Base-by-base conservation (phyloP, 768 basidiomycete genomes). In the Suillus bovinus region DNA sequence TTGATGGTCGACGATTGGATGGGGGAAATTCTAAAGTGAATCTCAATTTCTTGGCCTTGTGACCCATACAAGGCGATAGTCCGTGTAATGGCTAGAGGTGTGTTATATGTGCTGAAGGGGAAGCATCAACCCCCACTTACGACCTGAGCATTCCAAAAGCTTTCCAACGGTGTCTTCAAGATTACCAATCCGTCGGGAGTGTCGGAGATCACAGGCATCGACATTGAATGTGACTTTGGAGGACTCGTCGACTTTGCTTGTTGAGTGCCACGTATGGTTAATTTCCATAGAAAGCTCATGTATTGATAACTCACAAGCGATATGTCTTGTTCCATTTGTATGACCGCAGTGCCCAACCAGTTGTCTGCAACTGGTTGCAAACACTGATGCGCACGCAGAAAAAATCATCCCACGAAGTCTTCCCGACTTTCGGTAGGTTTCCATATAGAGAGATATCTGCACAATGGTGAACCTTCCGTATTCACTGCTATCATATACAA, bases 321-420 rank as follows among this genome's bases (percentile, higher is more conserved):
- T 52, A 20, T 10, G 20, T 33, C 31, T 52, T 33, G 31, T n/a
- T n/a, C 50, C 50, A 52, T 31, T 52, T 52, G 29, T 52, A 52
- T 7, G 50, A 31, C 34, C 50, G 50, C n/a, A 52, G 33, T n/a
- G 50, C 29, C 50, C 50, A 52, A 20, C 50, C 50, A n/a, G 50
- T 52, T 33, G 50, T 52, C 31, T 5, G 29, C 29, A 52, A 20
- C 31, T 52, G 50, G 20, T 34, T n/a, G 50, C 31, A 33, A 52
- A 33, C 50, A 33, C 50, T 13, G 31, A 52, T 33, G 1, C 50
- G 50, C 50, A 52, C 50, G 29, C 50, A n/a, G 31, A 52, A 52
- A 33, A 52, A 52, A 31, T 52, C 50, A 20, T 52, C 50, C 50
- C 20, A 52, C 6, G 31, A 52, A n/a, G 11, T 13, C 11, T 0